Base-by-base conservation (phyloP, 169 alveolate species). In the Plasmodium cynomolgi region DNA sequence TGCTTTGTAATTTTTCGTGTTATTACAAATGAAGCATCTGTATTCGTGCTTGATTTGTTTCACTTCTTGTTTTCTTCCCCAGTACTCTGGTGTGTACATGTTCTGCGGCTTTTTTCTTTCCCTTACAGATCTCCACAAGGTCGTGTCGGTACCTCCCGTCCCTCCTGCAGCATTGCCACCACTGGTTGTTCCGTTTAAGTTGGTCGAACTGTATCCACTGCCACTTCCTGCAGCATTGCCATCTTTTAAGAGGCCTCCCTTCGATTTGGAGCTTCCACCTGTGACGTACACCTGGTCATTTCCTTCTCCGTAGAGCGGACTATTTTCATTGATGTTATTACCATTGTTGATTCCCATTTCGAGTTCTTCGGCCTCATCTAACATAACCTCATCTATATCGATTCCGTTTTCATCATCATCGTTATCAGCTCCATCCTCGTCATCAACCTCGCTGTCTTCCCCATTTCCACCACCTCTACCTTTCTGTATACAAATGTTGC, bases 11-110 rank as follows among this genome's bases (percentile, higher is more conserved):
- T 96, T 96, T 93, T 97, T 97, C 9, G 98, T 95, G 74, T 96
- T 95, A 56, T 98, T 98, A 95, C 99, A 98, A 44, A 97, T 95
- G 95, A 98, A 98, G 81, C 99, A 98, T 50, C 97, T 92, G 84
- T 96, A 83, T 74, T 98, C 99, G 95, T 97, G 98, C 71, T 95
- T 96, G 15, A 98, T 90, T 91, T 93, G 95, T 84, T 97, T 97
- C 50, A 96, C 96, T 47, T 97, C 98, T 81, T 96, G 95, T 72
- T 95, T 95, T 95, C 97, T 93, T 54, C 96, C 96, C 97, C 96
- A 96, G 23, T 93, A 92, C 34, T 93, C 97, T 15, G 98, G 98
- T 29, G 96, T 95, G 62, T 96, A 96, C 96, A 96, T 96, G 17
- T 85, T 75, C 37, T 92, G 86, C 1, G 98, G 98, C 29, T 93